phyloP scores from a whole-genome alignment of 345 rosid genomes.

The Euphorbia lathyris region DNA sequence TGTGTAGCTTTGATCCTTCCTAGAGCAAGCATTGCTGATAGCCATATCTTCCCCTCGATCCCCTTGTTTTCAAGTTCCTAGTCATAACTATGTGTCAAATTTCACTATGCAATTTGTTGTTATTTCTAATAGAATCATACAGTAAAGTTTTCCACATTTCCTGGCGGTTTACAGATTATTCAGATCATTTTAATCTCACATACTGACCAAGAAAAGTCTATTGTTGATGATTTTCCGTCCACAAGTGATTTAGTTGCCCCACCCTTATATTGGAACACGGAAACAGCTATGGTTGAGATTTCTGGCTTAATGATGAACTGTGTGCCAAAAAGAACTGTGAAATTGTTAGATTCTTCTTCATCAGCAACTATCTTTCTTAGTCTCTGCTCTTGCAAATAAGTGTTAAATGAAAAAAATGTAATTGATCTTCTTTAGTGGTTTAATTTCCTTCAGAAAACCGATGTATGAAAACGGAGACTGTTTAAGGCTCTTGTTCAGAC shows the following conservation, averaged over 20 bases:
- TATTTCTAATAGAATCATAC: background rate
- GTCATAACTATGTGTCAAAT: background rate
- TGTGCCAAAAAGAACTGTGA: background rate
- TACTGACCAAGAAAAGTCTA: background rate
- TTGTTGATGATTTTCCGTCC: background rate
- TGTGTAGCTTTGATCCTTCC: too few relatives aligned
- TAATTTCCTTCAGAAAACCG: background rate
- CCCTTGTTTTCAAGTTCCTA: background rate
- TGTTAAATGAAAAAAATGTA: background rate
- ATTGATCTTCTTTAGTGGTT: too few relatives aligned
- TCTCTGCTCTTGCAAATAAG: background rate
- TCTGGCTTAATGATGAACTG: background rate
- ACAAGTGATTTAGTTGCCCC: background rate
- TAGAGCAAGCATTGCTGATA: too few relatives aligned
- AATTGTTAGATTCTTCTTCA: background rate
- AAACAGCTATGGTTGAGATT: background rate
- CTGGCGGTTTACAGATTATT: background rate
- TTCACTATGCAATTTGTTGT: background rate
- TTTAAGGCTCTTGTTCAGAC: too few relatives aligned
- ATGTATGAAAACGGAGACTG: background rate
- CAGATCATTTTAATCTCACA: background rate
- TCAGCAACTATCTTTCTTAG: background rate
- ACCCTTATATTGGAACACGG: background rate
- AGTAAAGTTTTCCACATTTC: background rate
- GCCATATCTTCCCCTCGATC: too few relatives aligned